Base-by-base conservation (phyloP, 2,329 filamentous ascomycete species). In the Sclerotinia borealis region DNA sequence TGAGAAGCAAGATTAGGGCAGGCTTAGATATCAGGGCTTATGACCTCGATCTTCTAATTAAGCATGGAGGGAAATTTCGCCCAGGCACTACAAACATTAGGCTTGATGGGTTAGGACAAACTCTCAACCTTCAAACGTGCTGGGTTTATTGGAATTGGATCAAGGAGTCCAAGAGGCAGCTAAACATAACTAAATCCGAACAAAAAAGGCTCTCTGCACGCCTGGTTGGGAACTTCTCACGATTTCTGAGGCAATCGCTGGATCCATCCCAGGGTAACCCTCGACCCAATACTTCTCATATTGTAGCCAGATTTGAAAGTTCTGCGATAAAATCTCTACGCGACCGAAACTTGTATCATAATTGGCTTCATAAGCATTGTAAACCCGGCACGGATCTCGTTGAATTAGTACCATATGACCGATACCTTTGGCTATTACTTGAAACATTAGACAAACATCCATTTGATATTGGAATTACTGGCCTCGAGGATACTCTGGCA, bases 81-180 rank as follows among this genome's bases (percentile, higher is more conserved):
- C 47, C 47, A 22, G 6, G 8, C 19, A 13, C 2, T 8, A 41
- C 5, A 56, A 27, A 45, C 27, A 45, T 43, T 15, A 15, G 11
- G 1, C 3, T 17, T 9, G 19, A 34, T 4, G 11, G 1, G 11
- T 7, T 1, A 17, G 37, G 1, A 6, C 8, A 29, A 8, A 13
- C 8, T 3, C 27, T 43, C 5, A 6, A 34, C 39, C 15, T 54
- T 8, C n/a, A 45, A 2, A 4, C 19, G 15, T 31, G 19, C 29
- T 45, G 48, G 48, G 15, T 19, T 5, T 34, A 54, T 34, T 61
- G 59, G 59, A 37, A 45, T 13, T 61, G 59, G 59, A 25, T 61
- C 17, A 61, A 61, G 27, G 4, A 54, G 6, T 17, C 59, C 1
- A 61, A 61, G 27, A 15, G 31, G 27, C 15, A 27, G 9, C 48